These are phyloP conservation scores for Jamesozyma rosinii DNA, from an alignment of 805 yeast genomes.

Conservation along the genomic window DNA sequence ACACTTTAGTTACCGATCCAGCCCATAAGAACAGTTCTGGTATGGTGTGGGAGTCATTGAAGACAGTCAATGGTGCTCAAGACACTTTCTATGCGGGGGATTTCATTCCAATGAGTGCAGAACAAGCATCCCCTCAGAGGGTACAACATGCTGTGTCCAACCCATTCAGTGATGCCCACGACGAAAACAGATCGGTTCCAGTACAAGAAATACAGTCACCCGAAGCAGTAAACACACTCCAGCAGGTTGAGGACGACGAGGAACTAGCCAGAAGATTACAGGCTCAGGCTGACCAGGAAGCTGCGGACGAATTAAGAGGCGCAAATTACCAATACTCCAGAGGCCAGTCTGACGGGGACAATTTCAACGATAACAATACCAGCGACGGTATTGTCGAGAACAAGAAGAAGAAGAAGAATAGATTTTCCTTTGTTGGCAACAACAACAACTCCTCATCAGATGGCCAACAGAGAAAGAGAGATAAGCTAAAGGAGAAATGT, in stretches of 20 bases:
- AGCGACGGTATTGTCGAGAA: not conserved
- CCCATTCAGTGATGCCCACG: constrained; percentile 18
- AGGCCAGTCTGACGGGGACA: not conserved
- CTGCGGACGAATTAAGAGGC: constrained; percentile 39
- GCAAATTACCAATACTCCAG: not conserved
- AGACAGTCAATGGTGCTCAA: constrained; percentile 56
- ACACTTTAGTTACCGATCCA: constrained; percentile 62
- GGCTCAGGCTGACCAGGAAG: constrained; percentile 46
- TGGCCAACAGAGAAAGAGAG: constrained; percentile 2
- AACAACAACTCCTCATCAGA: no score
- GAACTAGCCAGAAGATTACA: constrained; percentile 40
- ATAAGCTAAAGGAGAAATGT: constrained; percentile 8
- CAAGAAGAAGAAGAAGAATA: not conserved
- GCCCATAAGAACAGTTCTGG: constrained; percentile 42
- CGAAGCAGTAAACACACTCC: not conserved
- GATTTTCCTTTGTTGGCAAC: not conserved
- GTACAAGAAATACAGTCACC: no score
- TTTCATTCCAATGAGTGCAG: constrained; percentile 37
- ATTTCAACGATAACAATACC: constrained; percentile 1
- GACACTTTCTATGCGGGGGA: constrained; percentile 62
- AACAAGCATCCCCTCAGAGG: not conserved
- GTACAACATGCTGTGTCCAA: constrained; percentile 8
- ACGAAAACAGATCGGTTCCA: not conserved
- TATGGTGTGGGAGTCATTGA: constrained; percentile 78
- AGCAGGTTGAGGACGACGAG: constrained; percentile 31